Base-by-base conservation (phyloP, 371 early-diverging fungal genomes). In the Coemansia sp. region DNA sequence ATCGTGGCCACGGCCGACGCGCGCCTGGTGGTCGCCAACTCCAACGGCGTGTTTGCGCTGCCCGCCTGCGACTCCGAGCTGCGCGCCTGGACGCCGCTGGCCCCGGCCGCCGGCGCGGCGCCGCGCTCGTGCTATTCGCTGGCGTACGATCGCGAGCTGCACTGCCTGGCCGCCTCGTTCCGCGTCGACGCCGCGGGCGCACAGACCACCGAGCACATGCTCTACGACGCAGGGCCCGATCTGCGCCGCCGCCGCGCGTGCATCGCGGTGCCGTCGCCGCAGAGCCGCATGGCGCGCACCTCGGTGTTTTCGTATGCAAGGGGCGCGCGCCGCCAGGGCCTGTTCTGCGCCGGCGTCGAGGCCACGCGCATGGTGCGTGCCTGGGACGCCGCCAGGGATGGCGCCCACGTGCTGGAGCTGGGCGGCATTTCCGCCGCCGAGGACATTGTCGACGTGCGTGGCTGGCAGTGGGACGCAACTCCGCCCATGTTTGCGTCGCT, bases 261-360 rank as follows among this genome's bases (percentile, higher is more conserved):
- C 1, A 16, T 67, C 2, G 24, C 62, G 1, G 60, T 63, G 11
- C 32, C 14, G 5, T 72, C 72, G 34, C 32, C 59, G 34, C 72
- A 72, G 58, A 67, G 29, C n/a, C 44, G 56, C 9, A 39, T 54
- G 57, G 68, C 72, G 2, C 51, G 64, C 11, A 60, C 72, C 10
- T 42, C 63, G 31, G 40, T 70, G 33, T 65, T 68, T 39, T 68
- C 68, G 31, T 68, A 58, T 31, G 32, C 32, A 18, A 6, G 14
- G n/a, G 36, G 2, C 6, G 14, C 34, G 24, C 59, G 38, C 47
- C 12, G 58, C 6, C 51, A 36, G 46, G 66, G 53, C 3, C 40
- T 72, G 57, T 64, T 72, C 11, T 62, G 60, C 14, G 72, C 72
- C 0, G 58, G 60, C 34, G 55, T 67, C 10, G 72, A 72, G 58